Conservation (phyloP, 371 early-diverging fungal genomes). For the Dinochytrium kinnereticum region DNA sequence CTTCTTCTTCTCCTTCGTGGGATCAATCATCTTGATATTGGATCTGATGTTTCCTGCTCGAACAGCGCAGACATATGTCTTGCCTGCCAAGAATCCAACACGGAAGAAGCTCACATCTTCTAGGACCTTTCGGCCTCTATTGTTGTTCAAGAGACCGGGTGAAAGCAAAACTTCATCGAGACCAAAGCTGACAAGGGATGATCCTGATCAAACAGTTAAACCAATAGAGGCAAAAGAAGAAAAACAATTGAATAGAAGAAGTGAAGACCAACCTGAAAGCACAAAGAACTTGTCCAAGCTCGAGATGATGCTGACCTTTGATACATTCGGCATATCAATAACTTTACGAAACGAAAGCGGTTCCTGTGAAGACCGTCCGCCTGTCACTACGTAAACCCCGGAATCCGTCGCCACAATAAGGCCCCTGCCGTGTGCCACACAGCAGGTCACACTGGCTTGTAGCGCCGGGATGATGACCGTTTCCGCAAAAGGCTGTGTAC, state of each 20-base stretch:
- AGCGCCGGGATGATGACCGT: background rate
- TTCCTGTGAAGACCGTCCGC: background rate
- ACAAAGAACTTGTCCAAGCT: slow-evolving; percentile 11
- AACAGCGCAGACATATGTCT: slow-evolving; percentile 27
- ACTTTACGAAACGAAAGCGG: background rate
- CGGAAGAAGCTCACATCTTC: slow-evolving; percentile 24
- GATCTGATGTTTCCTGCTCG: slow-evolving; percentile 10
- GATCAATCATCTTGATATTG: slow-evolving; percentile 34
- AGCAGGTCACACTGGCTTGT: background rate
- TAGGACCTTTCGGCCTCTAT: slow-evolving; percentile 1
- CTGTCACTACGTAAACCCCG: slow-evolving; percentile 4
- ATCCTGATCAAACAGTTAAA: background rate
- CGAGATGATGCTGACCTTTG: background rate
- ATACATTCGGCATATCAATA: background rate
- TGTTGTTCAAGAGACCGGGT: background rate
- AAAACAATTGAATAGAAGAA: background rate
- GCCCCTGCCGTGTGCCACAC: background rate
- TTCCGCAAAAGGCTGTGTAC: background rate
- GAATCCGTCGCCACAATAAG: slow-evolving; percentile 15
- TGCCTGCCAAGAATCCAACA: slow-evolving; percentile 25
- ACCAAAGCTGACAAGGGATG: background rate
- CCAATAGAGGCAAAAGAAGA: background rate
- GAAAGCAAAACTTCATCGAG: background rate
- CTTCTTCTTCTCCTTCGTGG: slow-evolving; percentile 15
- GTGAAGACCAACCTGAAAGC: slow-evolving; percentile 18